Conservation (phyloP, 495 filamentous ascomycete species). For the Staphylotrichum tortipilum region DNA sequence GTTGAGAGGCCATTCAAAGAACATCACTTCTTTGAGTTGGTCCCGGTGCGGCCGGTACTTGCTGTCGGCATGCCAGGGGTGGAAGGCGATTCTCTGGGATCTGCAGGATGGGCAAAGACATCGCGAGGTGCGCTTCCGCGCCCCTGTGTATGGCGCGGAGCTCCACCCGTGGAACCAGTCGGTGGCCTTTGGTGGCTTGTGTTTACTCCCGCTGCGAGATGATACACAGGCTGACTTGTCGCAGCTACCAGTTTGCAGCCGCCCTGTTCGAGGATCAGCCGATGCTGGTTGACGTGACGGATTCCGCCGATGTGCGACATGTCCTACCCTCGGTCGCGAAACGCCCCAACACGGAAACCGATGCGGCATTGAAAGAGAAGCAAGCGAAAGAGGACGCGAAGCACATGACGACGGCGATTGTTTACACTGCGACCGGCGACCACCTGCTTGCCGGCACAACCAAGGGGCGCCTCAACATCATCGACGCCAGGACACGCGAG, state of each 20-base stretch:
- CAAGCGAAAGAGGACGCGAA: slow-evolving; percentile 87
- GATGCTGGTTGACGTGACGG: slow-evolving; percentile 71
- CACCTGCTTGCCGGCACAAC: slow-evolving; percentile 86
- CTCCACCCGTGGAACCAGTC: slow-evolving; percentile 88
- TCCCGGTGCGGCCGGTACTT: slow-evolving; percentile 84
- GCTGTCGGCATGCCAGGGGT: slow-evolving; percentile 89
- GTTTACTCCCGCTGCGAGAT: slow-evolving; percentile 24
- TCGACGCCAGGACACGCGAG: slow-evolving; percentile 65
- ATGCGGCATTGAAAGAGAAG: slow-evolving; percentile 61
- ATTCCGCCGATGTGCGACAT: slow-evolving; percentile 55
- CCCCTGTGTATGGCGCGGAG: slow-evolving; percentile 90
- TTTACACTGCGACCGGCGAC: slow-evolving; percentile 76
- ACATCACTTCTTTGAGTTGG: slow-evolving; percentile 91
- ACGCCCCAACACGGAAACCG: slow-evolving; percentile 55
- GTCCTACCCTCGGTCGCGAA: slow-evolving; percentile 74
- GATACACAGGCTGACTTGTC: not conserved
- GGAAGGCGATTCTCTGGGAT: slow-evolving; percentile 94
- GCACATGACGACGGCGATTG: slow-evolving; percentile 80
- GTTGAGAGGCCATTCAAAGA: slow-evolving; percentile 79
- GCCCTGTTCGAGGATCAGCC: slow-evolving; percentile 91
- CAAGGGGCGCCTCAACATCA: slow-evolving; percentile 92
- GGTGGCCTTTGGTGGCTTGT: slow-evolving; percentile 17
- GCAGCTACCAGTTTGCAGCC: slow-evolving; percentile 69
- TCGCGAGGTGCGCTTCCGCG: slow-evolving; percentile 69
- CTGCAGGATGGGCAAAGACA: slow-evolving; percentile 54